Evolutionary conservation across 179 eudicot genomes (phyloP).

Genomic region (Vitellaria paradoxa): DNA sequence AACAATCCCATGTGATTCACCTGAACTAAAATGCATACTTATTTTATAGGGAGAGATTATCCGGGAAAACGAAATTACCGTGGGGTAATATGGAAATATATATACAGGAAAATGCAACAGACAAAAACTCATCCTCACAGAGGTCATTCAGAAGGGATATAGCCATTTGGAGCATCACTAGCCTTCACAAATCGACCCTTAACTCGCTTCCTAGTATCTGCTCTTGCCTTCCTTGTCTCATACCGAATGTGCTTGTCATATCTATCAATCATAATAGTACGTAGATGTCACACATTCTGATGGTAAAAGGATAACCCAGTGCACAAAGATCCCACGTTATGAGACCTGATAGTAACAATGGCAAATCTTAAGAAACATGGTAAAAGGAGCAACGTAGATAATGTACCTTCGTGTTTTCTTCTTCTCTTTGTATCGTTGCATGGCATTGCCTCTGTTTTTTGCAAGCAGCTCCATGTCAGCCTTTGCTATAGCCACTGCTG

Average conservation of each 20-base stretch:
- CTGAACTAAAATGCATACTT: neutral
- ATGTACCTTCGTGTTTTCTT: constrained; percentile 78
- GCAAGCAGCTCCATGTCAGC: constrained; percentile 6
- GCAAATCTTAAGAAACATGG: neutral
- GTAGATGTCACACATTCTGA: neutral
- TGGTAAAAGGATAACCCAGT: neutral
- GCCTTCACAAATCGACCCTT: constrained; percentile 93
- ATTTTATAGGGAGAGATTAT: neutral
- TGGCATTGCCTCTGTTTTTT: constrained; percentile 34
- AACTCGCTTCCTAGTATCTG: constrained; percentile 83
- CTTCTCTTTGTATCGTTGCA: constrained; percentile 92
- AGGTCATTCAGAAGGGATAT: neutral
- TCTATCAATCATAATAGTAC: constrained; percentile 27
- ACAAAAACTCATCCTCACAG: constrained; percentile 6
- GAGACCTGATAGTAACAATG: too few species aligned
- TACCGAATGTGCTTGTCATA: constrained; percentile 88
- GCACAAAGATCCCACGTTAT: neutral
- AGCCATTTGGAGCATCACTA: constrained; percentile 36
- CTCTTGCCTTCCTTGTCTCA: constrained; percentile 89
- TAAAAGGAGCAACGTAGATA: neutral
- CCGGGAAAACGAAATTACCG: neutral
- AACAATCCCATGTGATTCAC: too few species aligned
- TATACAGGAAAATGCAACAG: constrained; percentile 5
- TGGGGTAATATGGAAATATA: constrained; percentile 4
- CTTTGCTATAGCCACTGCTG: neutral